Conservation (phyloP, 352 stramenopile species). For the Phytophthora constricta region DNA sequence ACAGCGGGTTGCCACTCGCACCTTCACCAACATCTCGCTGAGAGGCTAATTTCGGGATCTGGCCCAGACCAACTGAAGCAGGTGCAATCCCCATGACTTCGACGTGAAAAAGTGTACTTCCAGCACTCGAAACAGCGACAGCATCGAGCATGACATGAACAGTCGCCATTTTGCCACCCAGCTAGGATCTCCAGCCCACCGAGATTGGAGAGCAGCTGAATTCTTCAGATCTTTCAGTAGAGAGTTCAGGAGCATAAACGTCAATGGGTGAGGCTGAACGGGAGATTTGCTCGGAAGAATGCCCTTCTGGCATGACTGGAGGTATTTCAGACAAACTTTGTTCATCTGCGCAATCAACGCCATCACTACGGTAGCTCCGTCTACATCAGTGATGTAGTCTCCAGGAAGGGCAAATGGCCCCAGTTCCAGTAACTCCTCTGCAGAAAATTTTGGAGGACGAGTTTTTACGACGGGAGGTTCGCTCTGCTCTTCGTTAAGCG, state of each 20-base stretch:
- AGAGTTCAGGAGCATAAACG: constrained; percentile 90
- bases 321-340: constrained; percentile 75
- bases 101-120: constrained; percentile 89
- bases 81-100: constrained; percentile 79
- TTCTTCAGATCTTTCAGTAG: constrained; percentile 65
- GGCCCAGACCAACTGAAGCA: constrained; percentile 84
- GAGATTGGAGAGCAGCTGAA: constrained; percentile 17
- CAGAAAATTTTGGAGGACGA: constrained; percentile 65
- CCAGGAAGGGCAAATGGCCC: constrained; percentile 64
- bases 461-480: constrained; percentile 36
- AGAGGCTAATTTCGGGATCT: constrained; percentile 42
- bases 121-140: constrained; percentile 74
- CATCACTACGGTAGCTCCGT: constrained; percentile 57
- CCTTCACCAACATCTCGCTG: constrained; percentile 24
- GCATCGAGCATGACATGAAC: constrained; percentile 62
- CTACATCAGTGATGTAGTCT: constrained; percentile 49
- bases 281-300: constrained; percentile 67
- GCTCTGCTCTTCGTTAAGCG: constrained; percentile 9
- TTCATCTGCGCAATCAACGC: constrained; percentile 68
- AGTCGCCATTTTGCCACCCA: constrained; percentile 64
- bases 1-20: constrained; percentile 59
- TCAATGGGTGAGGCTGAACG: constrained; percentile 84
- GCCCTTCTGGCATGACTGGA: constrained; percentile 71
- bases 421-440: constrained; percentile 70
- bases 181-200: constrained; percentile 23